Base-by-base conservation (phyloP, 768 basidiomycete genomes). In the Xerocomus potaroensis region DNA sequence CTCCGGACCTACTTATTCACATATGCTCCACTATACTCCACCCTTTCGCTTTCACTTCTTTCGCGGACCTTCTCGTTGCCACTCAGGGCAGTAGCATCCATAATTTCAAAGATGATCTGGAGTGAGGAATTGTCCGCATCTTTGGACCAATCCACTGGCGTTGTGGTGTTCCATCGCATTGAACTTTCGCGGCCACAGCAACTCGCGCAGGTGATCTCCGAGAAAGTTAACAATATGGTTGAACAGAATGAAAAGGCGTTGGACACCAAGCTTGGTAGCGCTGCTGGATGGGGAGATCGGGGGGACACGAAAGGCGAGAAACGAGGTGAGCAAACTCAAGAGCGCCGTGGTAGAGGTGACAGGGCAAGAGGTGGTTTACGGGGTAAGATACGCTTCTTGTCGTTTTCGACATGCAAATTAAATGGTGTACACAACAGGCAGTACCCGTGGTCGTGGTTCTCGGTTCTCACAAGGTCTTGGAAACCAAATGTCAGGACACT, bases 101-200 rank as follows among this genome's bases (percentile, higher is more conserved):
- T 96, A 55, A 88, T 97, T 32, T 94, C 91, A 22, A 91, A 93
- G 69, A 97, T 99, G 96, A 96, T 98, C 58, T 97, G 94, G 91
- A 91, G 78, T 60, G 96, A 97, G 59, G 93, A 97, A 61, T 74
- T 99, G 10, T 76, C 87, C 1, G 96, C 95, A 3, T 94, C 93
- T 14, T 75, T 98, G 45, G 96, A 98, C 65, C 91, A 90, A 62
- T 84, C 90, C 15, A 84, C 84, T 19, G 86, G 83, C 30, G 92
- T 95, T 34, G 79, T 99, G 46, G 84, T 95, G 37, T 93, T 98
- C 75, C 91, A 98, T 63, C 84, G 91, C 46, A 79, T 91, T 47
- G 94, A 97, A 57, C 77, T 89, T 30, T 83, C 87, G 14, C 86
- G 90, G 37, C 75, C 86, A 4, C 96, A 99, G 66, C 87, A 92